Evolutionary conservation across 352 stramenopile genomes (phyloP).

Genomic region (Phytophthora pinifolia): DNA sequence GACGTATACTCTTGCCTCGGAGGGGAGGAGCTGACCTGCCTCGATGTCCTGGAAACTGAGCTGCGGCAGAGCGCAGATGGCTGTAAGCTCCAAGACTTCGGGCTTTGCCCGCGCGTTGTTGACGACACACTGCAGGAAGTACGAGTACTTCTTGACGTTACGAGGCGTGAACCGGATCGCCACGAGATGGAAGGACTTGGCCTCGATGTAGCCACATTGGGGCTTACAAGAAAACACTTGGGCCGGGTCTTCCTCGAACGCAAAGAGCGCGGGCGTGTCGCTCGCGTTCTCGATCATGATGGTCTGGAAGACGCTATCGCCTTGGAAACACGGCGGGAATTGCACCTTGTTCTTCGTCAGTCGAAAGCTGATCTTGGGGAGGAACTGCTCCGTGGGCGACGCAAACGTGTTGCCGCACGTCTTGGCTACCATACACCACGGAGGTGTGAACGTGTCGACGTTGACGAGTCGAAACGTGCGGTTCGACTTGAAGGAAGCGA

Average conservation of each 20-base stretch:
- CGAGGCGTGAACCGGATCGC: conserved; percentile 74
- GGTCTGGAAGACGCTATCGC: conserved; percentile 90
- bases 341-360: conserved; percentile 55
- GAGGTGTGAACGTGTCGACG: conserved; percentile 89
- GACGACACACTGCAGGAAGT: conserved; percentile 67
- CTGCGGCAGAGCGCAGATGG: conserved; percentile 54
- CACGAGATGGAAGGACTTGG: conserved; percentile 83
- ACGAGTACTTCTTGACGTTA: conserved; percentile 41
- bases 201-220: conserved; percentile 57
- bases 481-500: conserved; percentile 92
- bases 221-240: conserved; percentile 77
- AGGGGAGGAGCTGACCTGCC: conserved; percentile 7
- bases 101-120: conserved; percentile 61
- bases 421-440: conserved; percentile 82
- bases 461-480: conserved; percentile 93
- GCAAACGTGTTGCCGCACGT: conserved; percentile 89
- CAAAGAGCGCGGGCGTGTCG: conserved; percentile 89
- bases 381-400: conserved; percentile 81
- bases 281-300: conserved; percentile 85
- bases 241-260: conserved; percentile 64
- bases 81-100: conserved; percentile 57
- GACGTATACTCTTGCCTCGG: conserved; percentile 64
- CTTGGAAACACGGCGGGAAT: conserved; percentile 89
- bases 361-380: conserved; percentile 80
- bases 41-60: conserved; percentile 47